Conservation (phyloP, 495 filamentous ascomycete species). For the Talaromyces ruber region DNA sequence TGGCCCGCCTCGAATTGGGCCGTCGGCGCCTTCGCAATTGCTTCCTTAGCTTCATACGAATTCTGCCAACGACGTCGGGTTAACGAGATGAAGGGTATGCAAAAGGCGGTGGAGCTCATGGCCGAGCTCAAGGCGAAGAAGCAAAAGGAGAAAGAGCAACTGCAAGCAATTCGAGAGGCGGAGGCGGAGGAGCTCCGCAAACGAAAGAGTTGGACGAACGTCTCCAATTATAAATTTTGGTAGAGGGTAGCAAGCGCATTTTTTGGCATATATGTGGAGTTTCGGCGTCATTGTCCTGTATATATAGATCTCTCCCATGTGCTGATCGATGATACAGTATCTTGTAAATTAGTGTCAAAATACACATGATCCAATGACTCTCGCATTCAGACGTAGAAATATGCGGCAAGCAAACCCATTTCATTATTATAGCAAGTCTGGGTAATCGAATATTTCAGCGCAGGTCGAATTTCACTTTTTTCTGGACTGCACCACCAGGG, state of each 20-base stretch:
- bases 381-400: background rate
- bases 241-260: constrained; percentile 17
- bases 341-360: constrained; percentile 4
- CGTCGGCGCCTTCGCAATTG: constrained; percentile 60
- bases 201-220: constrained; percentile 46
- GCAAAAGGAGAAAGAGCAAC: constrained; percentile 55
- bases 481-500: constrained; percentile 28
- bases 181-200: constrained; percentile 39
- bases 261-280: constrained; percentile 25
- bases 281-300: constrained; percentile 3
- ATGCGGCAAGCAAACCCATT: background rate
- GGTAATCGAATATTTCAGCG: no score
- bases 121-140: constrained; percentile 61
- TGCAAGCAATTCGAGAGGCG: constrained; percentile 38
- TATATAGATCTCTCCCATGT: background rate
- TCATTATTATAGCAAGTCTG: background rate
- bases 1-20: constrained; percentile 72
- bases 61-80: constrained; percentile 66
- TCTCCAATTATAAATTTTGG: constrained; percentile 43
- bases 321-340: background rate
- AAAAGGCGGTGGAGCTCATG: constrained; percentile 71
- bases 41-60: constrained; percentile 62
- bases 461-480: constrained; percentile 36
- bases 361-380: background rate
- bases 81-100: constrained; percentile 69